Evolutionary conservation across 306 rosid species (phyloP).

Genomic region (Herpetospermum pedunculosum): DNA sequence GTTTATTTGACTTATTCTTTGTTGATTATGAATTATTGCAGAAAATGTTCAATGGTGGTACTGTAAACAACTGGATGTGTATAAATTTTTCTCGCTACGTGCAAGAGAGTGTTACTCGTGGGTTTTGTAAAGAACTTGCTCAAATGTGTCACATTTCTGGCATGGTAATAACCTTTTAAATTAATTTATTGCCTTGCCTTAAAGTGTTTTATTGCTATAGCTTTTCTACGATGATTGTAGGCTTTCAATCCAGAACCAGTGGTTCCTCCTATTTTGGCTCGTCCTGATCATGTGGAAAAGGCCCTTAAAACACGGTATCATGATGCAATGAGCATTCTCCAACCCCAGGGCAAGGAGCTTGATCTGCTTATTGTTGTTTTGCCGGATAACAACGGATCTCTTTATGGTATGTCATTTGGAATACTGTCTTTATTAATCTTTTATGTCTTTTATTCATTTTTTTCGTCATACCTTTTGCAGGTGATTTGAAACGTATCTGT

Average conservation of each 20-base stretch:
- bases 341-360: constrained; percentile 46
- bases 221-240: constrained; percentile 19
- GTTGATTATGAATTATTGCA: constrained; percentile 21
- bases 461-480: constrained; percentile 21
- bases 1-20: background rate
- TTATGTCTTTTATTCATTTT: background rate
- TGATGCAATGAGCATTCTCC: constrained; percentile 57
- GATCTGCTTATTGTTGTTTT: constrained; percentile 82
- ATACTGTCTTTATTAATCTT: background rate
- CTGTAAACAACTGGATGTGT: constrained; percentile 78
- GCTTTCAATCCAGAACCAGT: constrained; percentile 68
- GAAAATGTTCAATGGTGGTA: constrained; percentile 99
- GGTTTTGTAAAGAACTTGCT: constrained; percentile 77
- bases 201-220: background rate
- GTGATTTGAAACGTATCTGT: constrained; percentile 83
- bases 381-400: constrained; percentile 92
- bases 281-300: constrained; percentile 90
- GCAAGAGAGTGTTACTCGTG: constrained; percentile 66
- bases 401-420: constrained; percentile 50
- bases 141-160: constrained; percentile 88
- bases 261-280: constrained; percentile 44
- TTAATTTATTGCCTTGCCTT: background rate
- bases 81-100: constrained; percentile 68
- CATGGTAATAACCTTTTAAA: constrained; percentile 41
- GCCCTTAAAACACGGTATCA: constrained; percentile 58